A percentile compares a stretch with the other conserved stretches of the same genome.
Conservation (phyloP, 2,329 filamentous ascomycete genomes). For the Colletotrichum incanum region DNA sequence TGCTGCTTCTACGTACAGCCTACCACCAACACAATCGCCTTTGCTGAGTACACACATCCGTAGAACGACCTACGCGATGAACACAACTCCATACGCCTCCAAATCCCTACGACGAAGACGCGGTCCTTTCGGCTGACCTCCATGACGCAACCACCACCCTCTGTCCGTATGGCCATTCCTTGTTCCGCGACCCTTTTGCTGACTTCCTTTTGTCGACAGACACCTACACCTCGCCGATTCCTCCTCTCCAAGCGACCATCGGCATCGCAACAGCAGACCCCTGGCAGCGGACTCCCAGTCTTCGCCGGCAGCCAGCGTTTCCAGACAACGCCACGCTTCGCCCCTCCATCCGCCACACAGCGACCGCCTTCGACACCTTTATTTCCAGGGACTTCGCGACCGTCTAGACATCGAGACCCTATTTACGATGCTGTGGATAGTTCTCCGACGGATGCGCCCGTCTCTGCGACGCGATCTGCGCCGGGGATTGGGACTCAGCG, state of each 20-base stretch:
- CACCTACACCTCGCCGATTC: slow-evolving; percentile 58
- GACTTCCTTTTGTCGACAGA: slow-evolving; percentile 46
- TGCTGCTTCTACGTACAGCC: neutral
- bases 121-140: slow-evolving; percentile 36
- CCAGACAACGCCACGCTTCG: slow-evolving; percentile 58
- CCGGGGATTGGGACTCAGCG: slow-evolving; percentile 13
- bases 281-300: slow-evolving; percentile 41
- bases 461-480: slow-evolving; percentile 14
- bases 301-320: slow-evolving; percentile 50
- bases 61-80: slow-evolving; percentile 25
- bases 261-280: slow-evolving; percentile 52
- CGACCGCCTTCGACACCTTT: slow-evolving; percentile 35
- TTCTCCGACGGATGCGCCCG: slow-evolving; percentile 7
- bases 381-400: slow-evolving; percentile 37
- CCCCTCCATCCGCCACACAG: slow-evolving; percentile 50
- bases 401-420: slow-evolving; percentile 46
- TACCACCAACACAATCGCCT: neutral
- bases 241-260: slow-evolving; percentile 54
- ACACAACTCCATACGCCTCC: neutral
- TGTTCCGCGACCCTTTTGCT: neutral
- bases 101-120: slow-evolving; percentile 21
- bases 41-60: neutral
- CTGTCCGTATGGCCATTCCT: slow-evolving; percentile 3
- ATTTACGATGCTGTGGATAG: slow-evolving; percentile 38
- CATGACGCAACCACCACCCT: slow-evolving; percentile 43